Evolutionary conservation across 2,329 filamentous ascomycete species (phyloP), one percentile per base, ranked within the genome.

Genomic region (Aspergillus versicolor): DNA sequence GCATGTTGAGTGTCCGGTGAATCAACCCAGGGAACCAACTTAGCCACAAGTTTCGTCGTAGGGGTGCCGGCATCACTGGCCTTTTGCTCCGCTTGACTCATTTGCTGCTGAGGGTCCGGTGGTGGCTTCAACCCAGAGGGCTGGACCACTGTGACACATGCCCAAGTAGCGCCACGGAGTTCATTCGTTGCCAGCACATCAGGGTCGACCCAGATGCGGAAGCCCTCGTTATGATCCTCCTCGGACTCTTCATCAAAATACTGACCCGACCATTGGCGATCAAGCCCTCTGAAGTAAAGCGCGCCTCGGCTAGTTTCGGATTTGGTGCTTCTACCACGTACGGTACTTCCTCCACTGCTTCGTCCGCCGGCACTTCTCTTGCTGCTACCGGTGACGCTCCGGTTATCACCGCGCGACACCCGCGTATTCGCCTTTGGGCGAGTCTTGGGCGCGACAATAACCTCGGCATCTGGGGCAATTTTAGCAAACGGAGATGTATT

Each of bases 361-460:
- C 89, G 88, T 8, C 87, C 83, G 11, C 81, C 79, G 30, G 74
- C 83, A 69, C 90, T 93, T 67, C 88, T 91, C 64, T 88, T 87
- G 44, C 91, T 91, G 2, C 88, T 88, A 66, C 90, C 91, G 0
- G 88, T 83, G 8, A 92, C 88, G 70, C 92, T 97, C 57, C 88
- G 83, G 68, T 84, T 91, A 64, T 95, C 91, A 38, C 86, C 84
- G n/a, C 80, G 84, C 30, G 78, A 75, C 58, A 77, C 82, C 55
- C 87, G 84, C 3, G 85, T 79, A 12, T 50, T 55, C 34, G 82
- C 77, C 71, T 90, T 92, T 42, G 89, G 82, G 54, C 93, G 85
- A 24, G 88, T 89, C 77, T 99, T 99, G 1, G 94, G 94, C 3
- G 94, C 94, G 59, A 99, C 94, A 63, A 97, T 96, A 49, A 99